Base-by-base conservation (phyloP, 129 eudicot genomes). In the Centrapalus pauciflorus region DNA sequence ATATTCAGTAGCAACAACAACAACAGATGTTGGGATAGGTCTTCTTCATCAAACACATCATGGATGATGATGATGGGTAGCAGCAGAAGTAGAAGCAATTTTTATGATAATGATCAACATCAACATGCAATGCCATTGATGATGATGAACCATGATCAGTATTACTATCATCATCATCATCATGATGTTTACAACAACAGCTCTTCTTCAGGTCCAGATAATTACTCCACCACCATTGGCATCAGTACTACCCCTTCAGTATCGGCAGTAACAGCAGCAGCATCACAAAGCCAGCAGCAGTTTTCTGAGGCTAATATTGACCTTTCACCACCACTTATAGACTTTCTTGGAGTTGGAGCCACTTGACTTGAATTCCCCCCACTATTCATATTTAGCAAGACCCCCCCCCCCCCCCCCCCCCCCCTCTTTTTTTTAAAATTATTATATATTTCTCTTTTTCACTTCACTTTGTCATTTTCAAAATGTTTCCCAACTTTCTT, bases 271-370 rank as follows among this genome's bases (percentile, higher is more conserved):
- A 2, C 77, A 79, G 19, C 83, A 46, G 24, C 69, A 65, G 82
- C 83, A 63, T 76, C 48, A 59, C 72, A 63, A 46, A 74, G 62
- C 76, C 83, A 81, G 38, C 83, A 81, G 38, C 73, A 74, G 74
- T 56, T 66, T 45, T 69, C 68, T 61, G 83, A 81, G 69, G 71
- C 75, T 23, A 77, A 72, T 72, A 74, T 78, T 62, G 74, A 72
- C 74, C 71, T 78, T 66, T 57, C 90, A 41, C 95, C 96, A 58
- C 81, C 87, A 23, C 84, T 88, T 79, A 93, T 93, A 78, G 98
- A 93, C 79, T 93, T 93, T 79, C 98, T 93, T 81, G 98, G 98
- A 37, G 96, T 93, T 61, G 98, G 98, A 83, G 85, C 96, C 85
- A 79, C 84, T 29, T 85, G 76, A 85, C n/a, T n/a, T n/a, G 61